Evolutionary conservation across 192 early-diverging fungal genomes (phyloP), one percentile per base, ranked within the genome.

Genomic region (Globomyces pollinis-pini): DNA sequence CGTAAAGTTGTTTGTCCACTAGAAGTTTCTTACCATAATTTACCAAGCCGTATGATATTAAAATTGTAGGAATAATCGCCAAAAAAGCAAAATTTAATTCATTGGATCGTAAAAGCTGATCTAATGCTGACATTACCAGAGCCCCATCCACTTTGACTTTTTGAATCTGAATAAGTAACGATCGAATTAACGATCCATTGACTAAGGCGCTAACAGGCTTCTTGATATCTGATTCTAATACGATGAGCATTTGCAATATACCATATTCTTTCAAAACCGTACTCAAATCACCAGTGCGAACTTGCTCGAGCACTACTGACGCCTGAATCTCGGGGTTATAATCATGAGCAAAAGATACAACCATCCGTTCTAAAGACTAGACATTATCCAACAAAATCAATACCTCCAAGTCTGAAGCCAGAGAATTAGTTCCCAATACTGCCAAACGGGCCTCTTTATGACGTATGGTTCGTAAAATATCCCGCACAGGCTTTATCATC

Each of bases 121-220:
- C 91, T 20, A 96, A 63, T 0, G 93, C 92, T 0, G 88, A 74
- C 86, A 96, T 93, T 13, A 91, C 89, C 5, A 92, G 69, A 32
- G 90, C 91, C 26, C 91, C 80, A 66, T 96, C 94, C 0, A 96
- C 91, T 66, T 96, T 96, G 5, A 90, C 86, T 66, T 96, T 96
- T 72, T 96, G 94, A 4, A 96, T 45, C 54, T 78, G 76, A 38
- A 78, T 78, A 2, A 78, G 62, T 29, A 78, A 61, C 18, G 72
- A 55, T 1, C 76, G 68, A 29, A 78, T 61, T 26, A 78, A 57
- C 35, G 71, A 67, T 20, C 71, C 75, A 58, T 36, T 31, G 18
- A 26, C 36, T 18, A 16, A 13, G 4, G 18, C 24, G 18, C 33
- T 62, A 32, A 39, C 21, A 5, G 20, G 44, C 21, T 29, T 47